phyloP scores from a whole-genome alignment of 495 filamentous ascomycete species.

The Penicillium waksmanii region DNA sequence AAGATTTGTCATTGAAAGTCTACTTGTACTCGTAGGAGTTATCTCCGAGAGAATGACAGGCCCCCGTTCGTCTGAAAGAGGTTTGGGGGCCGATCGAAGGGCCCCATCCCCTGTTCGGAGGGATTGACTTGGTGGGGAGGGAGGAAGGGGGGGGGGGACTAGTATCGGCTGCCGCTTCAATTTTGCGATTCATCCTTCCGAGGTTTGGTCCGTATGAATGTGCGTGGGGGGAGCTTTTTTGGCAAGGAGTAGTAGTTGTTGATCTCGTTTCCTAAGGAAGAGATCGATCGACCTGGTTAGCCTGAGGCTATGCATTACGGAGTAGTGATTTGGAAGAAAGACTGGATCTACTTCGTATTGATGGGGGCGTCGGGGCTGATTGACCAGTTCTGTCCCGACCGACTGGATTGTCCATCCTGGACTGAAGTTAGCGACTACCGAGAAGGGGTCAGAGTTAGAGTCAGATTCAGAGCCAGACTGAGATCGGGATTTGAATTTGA shows the following conservation, averaged over 20 bases:
- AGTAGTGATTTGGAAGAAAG: too few relatives aligned
- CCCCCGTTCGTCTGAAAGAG: neutral
- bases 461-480: neutral
- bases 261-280: too few relatives aligned
- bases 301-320: too few relatives aligned
- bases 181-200: too few relatives aligned
- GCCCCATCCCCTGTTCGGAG: neutral
- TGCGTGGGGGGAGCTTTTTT: too few relatives aligned
- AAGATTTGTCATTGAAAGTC: conserved; percentile 28
- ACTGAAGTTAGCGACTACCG: neutral
- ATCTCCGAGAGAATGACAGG: neutral
- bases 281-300: too few relatives aligned
- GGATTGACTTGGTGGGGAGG: neutral
- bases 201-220: too few relatives aligned
- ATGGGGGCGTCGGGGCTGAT: neutral
- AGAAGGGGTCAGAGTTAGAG: neutral
- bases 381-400: neutral
- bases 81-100: neutral
- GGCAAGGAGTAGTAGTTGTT: too few relatives aligned
- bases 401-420: neutral
- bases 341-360: too few relatives aligned
- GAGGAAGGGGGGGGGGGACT: too few relatives aligned
- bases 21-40: too few relatives aligned
- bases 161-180: too few relatives aligned
- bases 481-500: conserved; percentile 2